A percentile compares a stretch with the other conserved stretches of the same genome.
phyloP scores from a whole-genome alignment of 2,329 filamentous ascomycete genomes.

The Ceratocystis alfenasii region DNA sequence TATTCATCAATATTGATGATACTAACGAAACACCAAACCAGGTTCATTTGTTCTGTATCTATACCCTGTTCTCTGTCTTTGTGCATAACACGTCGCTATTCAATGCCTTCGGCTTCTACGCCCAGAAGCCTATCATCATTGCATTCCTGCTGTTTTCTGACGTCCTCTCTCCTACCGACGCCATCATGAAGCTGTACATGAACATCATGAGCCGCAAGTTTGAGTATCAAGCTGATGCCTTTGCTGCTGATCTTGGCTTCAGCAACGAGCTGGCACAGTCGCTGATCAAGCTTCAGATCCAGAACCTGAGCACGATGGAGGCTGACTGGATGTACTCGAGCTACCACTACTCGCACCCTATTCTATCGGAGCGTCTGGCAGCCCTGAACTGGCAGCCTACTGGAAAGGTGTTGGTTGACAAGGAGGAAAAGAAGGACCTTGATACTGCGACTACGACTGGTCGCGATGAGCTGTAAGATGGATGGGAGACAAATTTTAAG shows the following conservation, averaged over 20 bases:
- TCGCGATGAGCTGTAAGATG: constrained; percentile 54
- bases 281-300: constrained; percentile 93
- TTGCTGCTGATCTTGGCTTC: constrained; percentile 77
- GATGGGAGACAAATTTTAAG: background rate
- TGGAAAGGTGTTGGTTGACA: constrained; percentile 34
- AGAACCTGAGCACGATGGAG: constrained; percentile 97
- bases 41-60: constrained; percentile 93
- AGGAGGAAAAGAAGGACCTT: constrained; percentile 26
- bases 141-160: constrained; percentile 97
- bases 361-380: constrained; percentile 82
- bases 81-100: constrained; percentile 91
- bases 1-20: constrained; percentile 34
- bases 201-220: constrained; percentile 89
- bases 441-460: constrained; percentile 57
- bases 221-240: constrained; percentile 91
- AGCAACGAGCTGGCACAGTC: constrained; percentile 69
- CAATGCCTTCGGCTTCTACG: constrained; percentile 76
- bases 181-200: constrained; percentile 88
- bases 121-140: constrained; percentile 80
- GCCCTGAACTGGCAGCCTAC: constrained; percentile 75
- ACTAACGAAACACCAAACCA: constrained; percentile 33
- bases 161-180: constrained; percentile 86
- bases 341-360: constrained; percentile 97
- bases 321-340: constrained; percentile 97
- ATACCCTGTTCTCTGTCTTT: constrained; percentile 91